phyloP scores from a whole-genome alignment of 2,329 filamentous ascomycete genomes.

The Trichoderma harzianum region DNA sequence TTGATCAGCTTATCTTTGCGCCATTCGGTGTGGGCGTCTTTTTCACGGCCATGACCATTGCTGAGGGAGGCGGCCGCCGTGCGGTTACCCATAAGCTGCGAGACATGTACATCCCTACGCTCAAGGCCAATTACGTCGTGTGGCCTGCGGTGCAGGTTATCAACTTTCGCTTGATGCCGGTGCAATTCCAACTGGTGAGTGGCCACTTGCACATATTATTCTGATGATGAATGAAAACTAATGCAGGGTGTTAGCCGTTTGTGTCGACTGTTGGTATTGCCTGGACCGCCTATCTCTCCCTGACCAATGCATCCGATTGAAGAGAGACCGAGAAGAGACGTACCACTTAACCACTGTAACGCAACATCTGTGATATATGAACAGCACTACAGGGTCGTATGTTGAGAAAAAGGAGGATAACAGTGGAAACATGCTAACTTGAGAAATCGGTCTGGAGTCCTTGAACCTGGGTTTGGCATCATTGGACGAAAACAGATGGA shows the following conservation, averaged over 20 bases:
- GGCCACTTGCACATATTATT: neutral
- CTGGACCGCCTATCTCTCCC: conserved; percentile 94
- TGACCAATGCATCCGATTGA: conserved; percentile 84
- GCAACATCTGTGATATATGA: neutral
- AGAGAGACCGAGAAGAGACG: neutral
- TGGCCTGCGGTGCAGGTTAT: conserved; percentile 96
- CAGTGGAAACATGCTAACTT: neutral
- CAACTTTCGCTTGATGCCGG: conserved; percentile 92
- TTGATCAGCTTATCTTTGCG: conserved; percentile 91
- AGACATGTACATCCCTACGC: conserved; percentile 88
- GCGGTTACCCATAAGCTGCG: conserved; percentile 81
- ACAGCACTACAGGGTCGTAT: neutral
- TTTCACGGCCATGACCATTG: conserved; percentile 94
- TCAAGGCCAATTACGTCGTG: conserved; percentile 93
- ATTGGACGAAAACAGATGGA: neutral
- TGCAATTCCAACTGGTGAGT: conserved; percentile 94
- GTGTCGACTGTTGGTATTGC: conserved; percentile 94
- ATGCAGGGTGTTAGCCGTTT: conserved; percentile 65
- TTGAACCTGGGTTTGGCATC: neutral
- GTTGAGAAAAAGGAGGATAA: neutral
- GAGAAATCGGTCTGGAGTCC: neutral
- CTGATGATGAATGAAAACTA: conserved; percentile 1
- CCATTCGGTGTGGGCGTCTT: conserved; percentile 83
- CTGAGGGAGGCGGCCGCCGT: conserved; percentile 82
- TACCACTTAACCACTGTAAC: neutral